Evolutionary conservation across 2,329 filamentous ascomycete species (phyloP), one percentile per base, ranked within the genome.

Genomic region (Talaromyces rugulosus): DNA sequence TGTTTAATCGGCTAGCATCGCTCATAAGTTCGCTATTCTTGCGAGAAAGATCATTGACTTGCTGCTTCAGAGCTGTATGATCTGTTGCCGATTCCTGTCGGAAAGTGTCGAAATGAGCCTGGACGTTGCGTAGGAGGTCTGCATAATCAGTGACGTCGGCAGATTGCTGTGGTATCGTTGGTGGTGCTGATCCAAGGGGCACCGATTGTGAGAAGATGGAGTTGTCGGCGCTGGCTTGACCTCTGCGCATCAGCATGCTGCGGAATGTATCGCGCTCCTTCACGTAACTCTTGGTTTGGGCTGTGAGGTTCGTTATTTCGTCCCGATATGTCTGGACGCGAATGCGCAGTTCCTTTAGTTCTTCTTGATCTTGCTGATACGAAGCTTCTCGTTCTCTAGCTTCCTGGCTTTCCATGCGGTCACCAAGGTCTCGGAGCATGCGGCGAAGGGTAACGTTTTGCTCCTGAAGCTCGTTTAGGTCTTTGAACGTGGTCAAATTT

Each of bases 241-340:
- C 86, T 62, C 87, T 84, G 65, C 95, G 90, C 67, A 94, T 90
- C 33, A 97, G 85, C 81, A 98, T 93, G 58, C 93, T 92, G 27
- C 94, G 88, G 87, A 97, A 98, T 86, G 97, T 97, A 73, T 99
- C 94, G 65, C 95, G 89, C 78, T 99, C 95, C 69, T 92, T 91
- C 73, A 95, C 92, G 74, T 96, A 96, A 74, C 91, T 96, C 79
- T 96, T 91, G 66, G 92, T 90, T 62, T 93, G 91, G 33, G 89
- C 87, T 51, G 89, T 87, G 66, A 96, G 88, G 12, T 90, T 90
- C 67, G 89, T 86, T 58, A 96, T 86, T 72, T 97, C 92, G 66
- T 97, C 94, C 62, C 91, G 87, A 74, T 88, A 94, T 74, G 89
- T 87, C 66, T 89, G 84, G 28, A 96, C 83, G 66, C 92, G 87